Base-by-base conservation (phyloP, 768 basidiomycete species). In the Trametes cinnabarina region DNA sequence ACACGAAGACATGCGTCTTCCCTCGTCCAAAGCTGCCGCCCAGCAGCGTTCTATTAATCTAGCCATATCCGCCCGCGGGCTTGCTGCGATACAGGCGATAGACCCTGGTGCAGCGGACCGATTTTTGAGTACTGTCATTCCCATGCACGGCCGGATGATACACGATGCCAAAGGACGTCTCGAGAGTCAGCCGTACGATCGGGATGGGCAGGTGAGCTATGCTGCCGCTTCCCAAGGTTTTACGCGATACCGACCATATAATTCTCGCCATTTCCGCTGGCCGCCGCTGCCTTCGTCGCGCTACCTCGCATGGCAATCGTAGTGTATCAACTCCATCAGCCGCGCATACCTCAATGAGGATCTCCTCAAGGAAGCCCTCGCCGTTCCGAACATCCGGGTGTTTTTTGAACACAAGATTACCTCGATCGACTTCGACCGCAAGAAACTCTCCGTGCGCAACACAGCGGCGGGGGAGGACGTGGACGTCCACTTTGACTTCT, bases 261-360 rank as follows among this genome's bases (percentile, higher is more conserved):
- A 48, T 57, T 53, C 46, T 32, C 12, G 7, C 30, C 57, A 53
- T 52, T 54, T 58, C 44, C 57, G 52, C 39, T 32, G 37, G 35
- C 57, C 52, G 57, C 61, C 52, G 57, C 61, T 35, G 35, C 32
- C 28, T n/a, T 47, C 30, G 43, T 48, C 46, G 37, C 35, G 9
- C 37, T 47, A 19, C 52, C 30, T 25, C 40, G 19, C 42, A 25
- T 37, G 47, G 37, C 19, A 32, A 37, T 47, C 30, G 61, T 70
- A 98, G 92, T 93, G 86, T 71, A 97, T 97, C 73, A 92, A 94
- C 73, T 96, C 94, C 25, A 90, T 98, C 66, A 90, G 93, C 75
- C 84, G 96, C 58, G 85, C 87, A 20, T 79, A 92, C 63, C 82
- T 98, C 42, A 98, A 97, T 66, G 86, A 91, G 69, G 82, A 81